phyloP scores from a whole-genome alignment of 1,284 basidiomycete species.

The Ustilago sp. region DNA sequence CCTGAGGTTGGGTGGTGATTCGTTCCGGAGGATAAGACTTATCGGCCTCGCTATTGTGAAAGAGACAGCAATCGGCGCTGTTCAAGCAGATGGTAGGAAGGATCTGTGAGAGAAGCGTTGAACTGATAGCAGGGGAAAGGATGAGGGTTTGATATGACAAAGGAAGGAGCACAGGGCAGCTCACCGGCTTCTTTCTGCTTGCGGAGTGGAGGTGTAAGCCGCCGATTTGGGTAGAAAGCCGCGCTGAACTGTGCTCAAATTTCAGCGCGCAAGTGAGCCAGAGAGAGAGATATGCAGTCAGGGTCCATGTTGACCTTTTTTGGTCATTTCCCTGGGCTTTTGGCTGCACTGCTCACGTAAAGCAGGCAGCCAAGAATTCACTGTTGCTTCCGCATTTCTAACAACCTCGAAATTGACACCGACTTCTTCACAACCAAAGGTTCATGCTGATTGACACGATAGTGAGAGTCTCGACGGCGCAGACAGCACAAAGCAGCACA shows the following conservation, averaged over 20 bases:
- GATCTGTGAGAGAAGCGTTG: not conserved
- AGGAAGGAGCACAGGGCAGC: slow-evolving; percentile 26
- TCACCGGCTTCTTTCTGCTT: not conserved
- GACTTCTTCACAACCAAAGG: not conserved
- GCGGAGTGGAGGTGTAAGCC: slow-evolving; percentile 22
- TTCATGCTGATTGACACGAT: not conserved
- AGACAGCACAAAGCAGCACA: slow-evolving; percentile 11
- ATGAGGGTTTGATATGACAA: not conserved
- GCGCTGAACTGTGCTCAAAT: slow-evolving; percentile 2
- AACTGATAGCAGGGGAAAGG: not conserved
- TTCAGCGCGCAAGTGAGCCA: slow-evolving; percentile 8
- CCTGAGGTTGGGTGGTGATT: too few relatives aligned
- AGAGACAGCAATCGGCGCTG: not conserved
- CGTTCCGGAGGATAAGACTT: too few relatives aligned
- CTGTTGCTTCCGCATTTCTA: too few relatives aligned
- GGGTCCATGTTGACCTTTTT: slow-evolving; percentile 1
- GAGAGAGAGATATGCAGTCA: slow-evolving; percentile 4
- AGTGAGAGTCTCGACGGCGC: not conserved
- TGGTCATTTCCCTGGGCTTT: not conserved
- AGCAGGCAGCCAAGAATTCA: too few relatives aligned
- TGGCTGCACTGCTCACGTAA: too few relatives aligned
- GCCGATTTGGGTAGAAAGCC: not conserved
- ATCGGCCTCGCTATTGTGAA: too few relatives aligned
- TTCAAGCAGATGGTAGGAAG: too few relatives aligned
- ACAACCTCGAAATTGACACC: not conserved